phyloP scores from a whole-genome alignment of 202 grass and related monocot genomes.

The Sporobolus alterniflorus region DNA sequence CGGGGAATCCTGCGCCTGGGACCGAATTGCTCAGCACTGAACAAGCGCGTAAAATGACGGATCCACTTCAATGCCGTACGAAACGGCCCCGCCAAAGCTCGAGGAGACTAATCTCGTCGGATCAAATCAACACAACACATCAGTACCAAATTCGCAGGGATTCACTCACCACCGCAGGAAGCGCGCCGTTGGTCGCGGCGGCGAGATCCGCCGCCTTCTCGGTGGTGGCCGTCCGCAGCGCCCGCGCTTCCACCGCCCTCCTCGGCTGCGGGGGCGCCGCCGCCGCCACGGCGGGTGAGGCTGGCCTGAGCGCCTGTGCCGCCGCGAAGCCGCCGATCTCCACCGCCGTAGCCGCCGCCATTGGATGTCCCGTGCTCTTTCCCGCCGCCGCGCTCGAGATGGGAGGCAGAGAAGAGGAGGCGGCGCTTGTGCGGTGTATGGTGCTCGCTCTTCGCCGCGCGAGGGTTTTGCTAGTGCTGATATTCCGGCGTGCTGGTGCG shows the following conservation, averaged over 20 bases:
- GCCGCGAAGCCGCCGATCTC: conserved; percentile 59
- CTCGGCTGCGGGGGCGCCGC: conserved; percentile 36
- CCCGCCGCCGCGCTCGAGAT: conserved; percentile 1
- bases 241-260: conserved; percentile 51
- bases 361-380: conserved; percentile 28
- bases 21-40: not conserved
- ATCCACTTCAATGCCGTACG: not conserved
- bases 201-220: conserved; percentile 65
- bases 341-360: conserved; percentile 47
- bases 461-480: conserved; percentile 16
- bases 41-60: not conserved
- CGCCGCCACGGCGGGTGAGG: not conserved
- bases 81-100: not conserved
- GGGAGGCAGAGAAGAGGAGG: not conserved
- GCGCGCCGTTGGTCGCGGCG: conserved; percentile 54
- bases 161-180: conserved; percentile 56
- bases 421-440: conserved; percentile 27
- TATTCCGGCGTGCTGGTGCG: conserved; percentile 20
- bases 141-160: not conserved
- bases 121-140: not conserved
- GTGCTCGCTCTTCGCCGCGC: conserved; percentile 15
- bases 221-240: conserved; percentile 42
- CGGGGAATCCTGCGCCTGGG: not conserved
- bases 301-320: conserved; percentile 19
- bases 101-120: not conserved